Evolutionary conservation across 345 rosid species (phyloP).

Genomic region (Lepidium africanum): DNA sequence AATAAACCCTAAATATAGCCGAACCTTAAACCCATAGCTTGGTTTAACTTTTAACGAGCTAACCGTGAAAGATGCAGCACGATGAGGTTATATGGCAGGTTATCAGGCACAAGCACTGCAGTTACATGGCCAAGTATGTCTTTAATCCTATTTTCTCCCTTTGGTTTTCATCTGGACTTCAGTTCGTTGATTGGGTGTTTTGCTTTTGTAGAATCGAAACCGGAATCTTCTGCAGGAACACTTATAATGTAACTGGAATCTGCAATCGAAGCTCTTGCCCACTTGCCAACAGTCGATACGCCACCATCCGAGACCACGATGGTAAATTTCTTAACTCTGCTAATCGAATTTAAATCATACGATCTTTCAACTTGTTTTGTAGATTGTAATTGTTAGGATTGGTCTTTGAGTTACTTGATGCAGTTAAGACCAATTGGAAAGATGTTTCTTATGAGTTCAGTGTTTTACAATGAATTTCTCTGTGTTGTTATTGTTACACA

Average conservation of each 20-base stretch:
- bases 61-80: constrained; percentile 58
- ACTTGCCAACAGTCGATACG: constrained; percentile 92
- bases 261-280: constrained; percentile 98
- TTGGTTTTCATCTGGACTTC: background rate
- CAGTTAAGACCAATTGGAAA: background rate
- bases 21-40: background rate
- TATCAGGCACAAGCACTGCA: constrained; percentile 95
- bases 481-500: constrained; percentile 15
- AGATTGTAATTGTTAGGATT: background rate
- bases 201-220: constrained; percentile 55
- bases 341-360: background rate
- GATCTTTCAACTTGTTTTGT: background rate
- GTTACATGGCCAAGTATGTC: constrained; percentile 82
- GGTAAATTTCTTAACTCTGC: constrained; percentile 29
- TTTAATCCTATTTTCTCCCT: background rate
- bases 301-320: constrained; percentile 87
- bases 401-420: background rate
- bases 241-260: constrained; percentile 85
- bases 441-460: background rate
- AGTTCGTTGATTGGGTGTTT: background rate
- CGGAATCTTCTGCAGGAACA: constrained; percentile 87
- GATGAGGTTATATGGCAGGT: constrained; percentile 98
- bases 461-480: background rate
- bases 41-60: no score
- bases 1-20: constrained; percentile 1